phyloP scores from a whole-genome alignment of 2,329 filamentous ascomycete genomes.

The Talaromyces sp. region DNA sequence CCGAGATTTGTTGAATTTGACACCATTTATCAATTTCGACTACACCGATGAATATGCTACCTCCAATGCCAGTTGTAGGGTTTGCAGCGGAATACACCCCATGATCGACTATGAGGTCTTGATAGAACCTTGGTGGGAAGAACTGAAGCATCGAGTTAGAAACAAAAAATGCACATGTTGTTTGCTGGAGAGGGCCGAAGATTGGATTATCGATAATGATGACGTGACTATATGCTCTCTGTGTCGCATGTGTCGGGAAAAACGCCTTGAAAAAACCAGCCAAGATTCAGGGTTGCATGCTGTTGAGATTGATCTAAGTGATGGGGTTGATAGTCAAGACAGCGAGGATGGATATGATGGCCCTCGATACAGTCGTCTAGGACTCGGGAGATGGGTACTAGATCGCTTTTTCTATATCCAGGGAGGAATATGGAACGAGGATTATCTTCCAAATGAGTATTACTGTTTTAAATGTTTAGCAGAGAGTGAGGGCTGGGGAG shows the following conservation, averaged over 20 bases:
- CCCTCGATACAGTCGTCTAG: not conserved
- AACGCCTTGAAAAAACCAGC: not conserved
- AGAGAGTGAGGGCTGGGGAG: not conserved
- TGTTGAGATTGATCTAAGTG: not conserved
- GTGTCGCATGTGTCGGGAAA: not conserved
- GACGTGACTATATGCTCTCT: not conserved
- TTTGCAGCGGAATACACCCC: too few species aligned
- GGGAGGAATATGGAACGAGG: not conserved
- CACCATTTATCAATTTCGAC: not conserved
- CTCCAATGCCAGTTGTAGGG: too few species aligned
- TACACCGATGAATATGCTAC: not conserved
- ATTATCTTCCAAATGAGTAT: not conserved
- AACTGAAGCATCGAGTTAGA: slow-evolving; percentile 1
- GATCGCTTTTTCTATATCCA: not conserved
- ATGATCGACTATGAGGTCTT: not conserved
- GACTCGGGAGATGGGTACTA: not conserved
- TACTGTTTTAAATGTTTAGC: not conserved
- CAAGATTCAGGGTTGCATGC: not conserved
- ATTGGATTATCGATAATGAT: not conserved
- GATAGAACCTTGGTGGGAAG: slow-evolving; percentile 5
- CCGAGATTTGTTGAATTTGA: not conserved
- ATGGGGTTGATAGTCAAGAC: not conserved
- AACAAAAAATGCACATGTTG: not conserved
- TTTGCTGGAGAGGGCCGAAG: not conserved
- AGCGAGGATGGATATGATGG: not conserved